These are phyloP conservation scores for Alternaria brassicicola DNA, from an alignment of 2,329 filamentous ascomycete species.

Conservation along the genomic window DNA sequence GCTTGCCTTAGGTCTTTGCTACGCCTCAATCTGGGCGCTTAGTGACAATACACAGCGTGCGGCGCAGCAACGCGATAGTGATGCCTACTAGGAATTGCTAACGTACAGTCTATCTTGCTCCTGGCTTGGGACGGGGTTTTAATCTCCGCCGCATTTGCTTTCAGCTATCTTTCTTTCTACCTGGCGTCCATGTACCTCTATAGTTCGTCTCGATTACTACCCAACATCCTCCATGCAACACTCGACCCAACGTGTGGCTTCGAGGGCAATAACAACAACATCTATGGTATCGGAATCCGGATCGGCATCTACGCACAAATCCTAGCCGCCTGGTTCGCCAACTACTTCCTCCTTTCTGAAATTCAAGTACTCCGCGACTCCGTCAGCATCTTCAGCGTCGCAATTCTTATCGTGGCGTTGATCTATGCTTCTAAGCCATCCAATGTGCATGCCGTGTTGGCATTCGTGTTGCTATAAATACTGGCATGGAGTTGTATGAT, in stretches of 20 bases:
- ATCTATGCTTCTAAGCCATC: conserved; percentile 18
- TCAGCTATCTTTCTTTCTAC: neutral
- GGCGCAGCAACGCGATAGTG: conserved; percentile 7
- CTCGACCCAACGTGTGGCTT: conserved; percentile 6
- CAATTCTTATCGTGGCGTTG: conserved; percentile 23
- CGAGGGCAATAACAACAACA: conserved; percentile 51
- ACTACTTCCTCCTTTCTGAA: conserved; percentile 27
- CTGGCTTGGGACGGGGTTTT: neutral
- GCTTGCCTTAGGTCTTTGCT: neutral
- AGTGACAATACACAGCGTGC: conserved; percentile 4
- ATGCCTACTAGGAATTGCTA: neutral
- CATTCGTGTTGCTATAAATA: conserved; percentile 30
- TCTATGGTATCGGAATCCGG: conserved; percentile 33
- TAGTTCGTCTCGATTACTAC: neutral
- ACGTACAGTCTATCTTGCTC: neutral
- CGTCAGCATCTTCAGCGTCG: conserved; percentile 23
- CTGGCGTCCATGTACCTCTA: neutral
- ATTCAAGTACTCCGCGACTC: conserved; percentile 23
- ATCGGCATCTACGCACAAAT: conserved; percentile 28
- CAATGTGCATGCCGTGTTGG: conserved; percentile 23
- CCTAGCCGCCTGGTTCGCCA: conserved; percentile 35
- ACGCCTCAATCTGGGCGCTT: conserved; percentile 10
- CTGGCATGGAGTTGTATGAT: conserved; percentile 22
- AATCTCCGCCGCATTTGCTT: neutral
- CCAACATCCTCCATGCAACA: neutral